Conservation (phyloP, 768 basidiomycete species). For the Collybia sp. region DNA sequence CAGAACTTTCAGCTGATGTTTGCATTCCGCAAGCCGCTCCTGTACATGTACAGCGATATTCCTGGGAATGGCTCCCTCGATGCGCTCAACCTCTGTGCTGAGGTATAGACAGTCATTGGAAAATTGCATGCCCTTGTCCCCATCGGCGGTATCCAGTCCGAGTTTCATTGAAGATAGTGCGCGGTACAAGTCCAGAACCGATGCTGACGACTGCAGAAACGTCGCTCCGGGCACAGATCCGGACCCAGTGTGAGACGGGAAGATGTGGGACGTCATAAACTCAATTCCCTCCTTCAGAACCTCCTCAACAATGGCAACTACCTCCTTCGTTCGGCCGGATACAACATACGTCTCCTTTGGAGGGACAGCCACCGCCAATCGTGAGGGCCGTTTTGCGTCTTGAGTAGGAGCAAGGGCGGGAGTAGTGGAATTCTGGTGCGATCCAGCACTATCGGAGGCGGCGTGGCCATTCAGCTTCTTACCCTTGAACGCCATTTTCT, state of each 20-base stretch:
- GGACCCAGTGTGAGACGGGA: conserved; percentile 25
- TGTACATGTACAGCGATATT: conserved; percentile 21
- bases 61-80: conserved; percentile 22
- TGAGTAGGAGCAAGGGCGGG: conserved; percentile 8
- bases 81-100: conserved; percentile 41
- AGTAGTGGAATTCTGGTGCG: conserved; percentile 13
- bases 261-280: conserved; percentile 52
- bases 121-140: conserved; percentile 63
- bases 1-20: conserved; percentile 44
- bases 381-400: conserved; percentile 18
- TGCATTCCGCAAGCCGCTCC: conserved; percentile 49
- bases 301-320: conserved; percentile 54
- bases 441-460: not conserved
- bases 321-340: conserved; percentile 48
- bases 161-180: conserved; percentile 73
- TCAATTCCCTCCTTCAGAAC: conserved; percentile 64
- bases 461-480: conserved; percentile 27
- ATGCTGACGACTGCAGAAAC: conserved; percentile 56
- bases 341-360: conserved; percentile 59
- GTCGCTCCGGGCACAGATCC: conserved; percentile 42
- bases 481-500: conserved; percentile 51
- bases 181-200: conserved; percentile 73
- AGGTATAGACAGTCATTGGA: conserved; percentile 82
- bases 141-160: conserved; percentile 37
- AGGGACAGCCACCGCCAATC: conserved; percentile 10